Evolutionary conservation across 2,329 filamentous ascomycete species (phyloP).

Genomic region (Ophiostoma piceae): DNA sequence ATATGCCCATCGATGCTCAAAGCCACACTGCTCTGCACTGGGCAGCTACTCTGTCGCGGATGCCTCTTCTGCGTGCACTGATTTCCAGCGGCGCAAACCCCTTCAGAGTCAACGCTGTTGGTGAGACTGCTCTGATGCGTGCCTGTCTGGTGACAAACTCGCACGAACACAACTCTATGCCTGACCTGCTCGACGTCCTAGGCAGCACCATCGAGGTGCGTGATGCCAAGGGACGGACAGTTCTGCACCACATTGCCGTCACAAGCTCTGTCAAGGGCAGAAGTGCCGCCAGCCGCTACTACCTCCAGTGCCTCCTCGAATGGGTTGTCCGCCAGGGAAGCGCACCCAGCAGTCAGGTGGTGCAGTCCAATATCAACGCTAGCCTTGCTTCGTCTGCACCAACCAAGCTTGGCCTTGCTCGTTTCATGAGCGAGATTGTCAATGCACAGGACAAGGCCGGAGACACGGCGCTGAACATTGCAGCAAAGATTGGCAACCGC

Average conservation of each 20-base stretch:
- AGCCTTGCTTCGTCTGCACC: constrained; percentile 30
- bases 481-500: constrained; percentile 83
- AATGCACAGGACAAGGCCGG: constrained; percentile 91
- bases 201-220: constrained; percentile 85
- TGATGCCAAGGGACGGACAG: constrained; percentile 83
- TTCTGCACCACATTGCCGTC: constrained; percentile 92
- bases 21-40: constrained; percentile 90
- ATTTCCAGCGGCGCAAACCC: constrained; percentile 82
- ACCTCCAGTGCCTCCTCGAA: constrained; percentile 87
- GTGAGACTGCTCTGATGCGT: constrained; percentile 89
- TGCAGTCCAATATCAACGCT: constrained; percentile 26
- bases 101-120: constrained; percentile 78
- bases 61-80: constrained; percentile 73
- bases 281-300: constrained; percentile 87
- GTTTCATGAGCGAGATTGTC: constrained; percentile 96
- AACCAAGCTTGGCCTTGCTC: constrained; percentile 76
- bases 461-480: constrained; percentile 91
- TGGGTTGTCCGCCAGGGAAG: constrained; percentile 82
- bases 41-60: constrained; percentile 87
- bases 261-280: constrained; percentile 93
- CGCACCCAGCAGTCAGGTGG: constrained; percentile 40
- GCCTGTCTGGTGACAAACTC: constrained; percentile 93
- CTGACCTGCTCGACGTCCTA: constrained; percentile 81
- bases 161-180: constrained; percentile 83
- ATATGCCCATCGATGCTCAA: constrained; percentile 85